Percentiles rank a stretch among this genome's conserved stretches.
These are phyloP conservation scores for Aurifilum marmelostoma DNA, from an alignment of 2,329 filamentous ascomycete genomes.

Conservation along the genomic window DNA sequence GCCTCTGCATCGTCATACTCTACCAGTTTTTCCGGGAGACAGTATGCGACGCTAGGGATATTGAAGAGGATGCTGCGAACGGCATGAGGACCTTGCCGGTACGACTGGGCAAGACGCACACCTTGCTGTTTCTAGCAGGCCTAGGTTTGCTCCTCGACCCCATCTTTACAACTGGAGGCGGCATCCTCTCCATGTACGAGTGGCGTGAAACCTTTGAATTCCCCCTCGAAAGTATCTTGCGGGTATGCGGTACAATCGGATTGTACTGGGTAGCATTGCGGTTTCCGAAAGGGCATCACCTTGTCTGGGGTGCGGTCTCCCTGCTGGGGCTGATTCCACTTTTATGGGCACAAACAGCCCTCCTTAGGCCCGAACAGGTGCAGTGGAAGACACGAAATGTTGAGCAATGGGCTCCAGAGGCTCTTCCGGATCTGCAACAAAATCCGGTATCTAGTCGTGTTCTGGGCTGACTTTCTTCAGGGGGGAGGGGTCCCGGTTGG, in stretches of 20 bases:
- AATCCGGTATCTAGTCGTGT: not conserved
- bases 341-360: not conserved
- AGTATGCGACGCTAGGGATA: conserved; percentile 24
- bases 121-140: not conserved
- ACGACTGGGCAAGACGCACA: conserved; percentile 13
- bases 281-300: not conserved
- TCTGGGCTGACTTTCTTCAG: not conserved
- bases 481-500: too few species aligned
- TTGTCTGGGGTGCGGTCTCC: not conserved
- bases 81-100: conserved; percentile 24
- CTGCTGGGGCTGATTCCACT: not conserved
- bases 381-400: not conserved
- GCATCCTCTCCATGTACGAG: not conserved
- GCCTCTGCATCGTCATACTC: conserved; percentile 23
- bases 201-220: not conserved
- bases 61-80: conserved; percentile 23
- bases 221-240: not conserved
- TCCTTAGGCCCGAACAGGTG: not conserved
- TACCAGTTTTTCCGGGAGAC: conserved; percentile 30
- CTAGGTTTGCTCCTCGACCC: not conserved
- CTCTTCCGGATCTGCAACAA: not conserved
- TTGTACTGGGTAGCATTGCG: not conserved
- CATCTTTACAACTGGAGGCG: not conserved
- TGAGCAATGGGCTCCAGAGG: not conserved
- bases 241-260: not conserved